phyloP scores from a whole-genome alignment of 2,329 filamentous ascomycete genomes.

The Ophiostoma ulmi region DNA sequence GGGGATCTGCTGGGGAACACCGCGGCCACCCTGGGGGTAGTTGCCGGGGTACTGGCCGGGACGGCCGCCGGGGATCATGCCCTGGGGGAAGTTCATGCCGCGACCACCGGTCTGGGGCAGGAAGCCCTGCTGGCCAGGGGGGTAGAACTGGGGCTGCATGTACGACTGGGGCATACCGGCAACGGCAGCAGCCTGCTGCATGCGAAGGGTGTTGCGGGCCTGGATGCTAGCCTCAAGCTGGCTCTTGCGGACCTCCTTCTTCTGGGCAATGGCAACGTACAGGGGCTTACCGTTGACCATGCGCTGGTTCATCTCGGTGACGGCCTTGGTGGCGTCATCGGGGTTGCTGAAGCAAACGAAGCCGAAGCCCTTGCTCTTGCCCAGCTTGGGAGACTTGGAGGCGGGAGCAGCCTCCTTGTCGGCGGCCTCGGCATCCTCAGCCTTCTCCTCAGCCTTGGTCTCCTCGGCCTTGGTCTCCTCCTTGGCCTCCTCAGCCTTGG shows the following conservation, averaged over 20 bases:
- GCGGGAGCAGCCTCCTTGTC: slow-evolving; percentile 48
- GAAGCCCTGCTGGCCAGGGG: slow-evolving; percentile 72
- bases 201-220: slow-evolving; percentile 95
- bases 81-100: slow-evolving; percentile 62
- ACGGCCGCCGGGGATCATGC: slow-evolving; percentile 68
- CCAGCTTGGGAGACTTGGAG: slow-evolving; percentile 66
- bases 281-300: slow-evolving; percentile 97
- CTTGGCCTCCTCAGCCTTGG: slow-evolving; percentile 46
- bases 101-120: slow-evolving; percentile 54
- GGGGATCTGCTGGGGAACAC: slow-evolving; percentile 80
- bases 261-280: slow-evolving; percentile 95
- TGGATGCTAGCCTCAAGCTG: slow-evolving; percentile 99
- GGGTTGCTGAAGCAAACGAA: slow-evolving; percentile 99
- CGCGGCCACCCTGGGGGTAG: slow-evolving; percentile 84
- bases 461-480: slow-evolving; percentile 42
- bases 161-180: slow-evolving; percentile 82
- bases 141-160: slow-evolving; percentile 88
- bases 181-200: slow-evolving; percentile 92
- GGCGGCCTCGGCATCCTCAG: slow-evolving; percentile 46
- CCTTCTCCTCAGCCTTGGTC: slow-evolving; percentile 15
- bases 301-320: slow-evolving; percentile 99
- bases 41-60: slow-evolving; percentile 76
- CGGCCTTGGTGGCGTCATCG: slow-evolving; percentile 97
- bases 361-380: slow-evolving; percentile 99
- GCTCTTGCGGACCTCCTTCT: slow-evolving; percentile 99